Conservation (phyloP, 768 basidiomycete species). For the Rhizopogon rudus region DNA sequence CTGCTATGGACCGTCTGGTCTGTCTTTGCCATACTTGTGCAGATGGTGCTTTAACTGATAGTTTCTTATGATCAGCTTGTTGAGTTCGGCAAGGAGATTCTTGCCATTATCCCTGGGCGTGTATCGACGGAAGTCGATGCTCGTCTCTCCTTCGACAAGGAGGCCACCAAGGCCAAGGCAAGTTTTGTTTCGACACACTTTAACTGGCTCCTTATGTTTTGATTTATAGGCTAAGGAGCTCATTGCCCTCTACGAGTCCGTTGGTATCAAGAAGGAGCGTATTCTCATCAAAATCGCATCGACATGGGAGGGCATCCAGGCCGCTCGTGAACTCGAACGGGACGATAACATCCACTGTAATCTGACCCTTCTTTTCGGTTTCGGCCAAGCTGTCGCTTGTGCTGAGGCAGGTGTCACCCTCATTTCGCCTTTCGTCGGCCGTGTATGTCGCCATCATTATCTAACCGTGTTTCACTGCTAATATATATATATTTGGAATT, state of each 20-base stretch:
- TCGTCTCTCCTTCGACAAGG: slow-evolving; percentile 94
- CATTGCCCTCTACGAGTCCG: slow-evolving; percentile 90
- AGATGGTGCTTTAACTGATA: background rate
- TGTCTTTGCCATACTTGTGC: slow-evolving; percentile 20
- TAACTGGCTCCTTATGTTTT: background rate
- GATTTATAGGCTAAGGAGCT: slow-evolving; percentile 64
- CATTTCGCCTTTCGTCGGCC: slow-evolving; percentile 99
- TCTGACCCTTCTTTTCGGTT: slow-evolving; percentile 97
- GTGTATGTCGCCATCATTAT: slow-evolving; percentile 49
- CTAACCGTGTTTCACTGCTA: slow-evolving; percentile 7
- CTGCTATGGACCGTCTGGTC: slow-evolving; percentile 87
- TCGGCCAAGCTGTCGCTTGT: slow-evolving; percentile 97
- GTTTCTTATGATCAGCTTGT: slow-evolving; percentile 58
- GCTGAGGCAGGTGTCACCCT: slow-evolving; percentile 98
- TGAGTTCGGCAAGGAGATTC: slow-evolving; percentile 95
- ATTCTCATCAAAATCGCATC: slow-evolving; percentile 99
- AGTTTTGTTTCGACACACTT: slow-evolving; percentile 1
- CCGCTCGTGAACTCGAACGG: slow-evolving; percentile 90
- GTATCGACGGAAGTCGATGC: slow-evolving; percentile 99
- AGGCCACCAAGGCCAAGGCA: slow-evolving; percentile 85
- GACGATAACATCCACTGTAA: slow-evolving; percentile 97
- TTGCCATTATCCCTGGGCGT: slow-evolving; percentile 93
- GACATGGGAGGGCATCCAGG: slow-evolving; percentile 99
- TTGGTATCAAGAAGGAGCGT: slow-evolving; percentile 91
- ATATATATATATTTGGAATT: slow-evolving; percentile 7